phyloP scores from a whole-genome alignment of 2,329 filamentous ascomycete species.

The Phaeosphaeriaceae sp. region DNA sequence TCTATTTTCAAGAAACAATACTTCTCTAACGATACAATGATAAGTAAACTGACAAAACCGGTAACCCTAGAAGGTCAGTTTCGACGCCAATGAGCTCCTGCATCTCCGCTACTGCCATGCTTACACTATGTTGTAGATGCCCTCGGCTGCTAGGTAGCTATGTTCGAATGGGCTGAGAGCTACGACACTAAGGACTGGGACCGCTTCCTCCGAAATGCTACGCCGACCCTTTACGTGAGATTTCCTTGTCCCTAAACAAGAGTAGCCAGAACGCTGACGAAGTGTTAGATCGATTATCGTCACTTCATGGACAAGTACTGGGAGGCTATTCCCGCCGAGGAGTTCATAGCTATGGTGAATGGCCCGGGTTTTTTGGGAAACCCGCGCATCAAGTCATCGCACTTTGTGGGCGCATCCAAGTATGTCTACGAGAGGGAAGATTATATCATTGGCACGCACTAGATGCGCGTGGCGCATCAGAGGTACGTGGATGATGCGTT shows the following conservation, averaged over 20 bases:
- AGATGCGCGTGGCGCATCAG: constrained; percentile 18
- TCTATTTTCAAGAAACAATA: no score
- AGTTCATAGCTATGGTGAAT: constrained; percentile 13
- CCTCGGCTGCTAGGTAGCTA: constrained; percentile 4
- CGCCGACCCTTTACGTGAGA: constrained; percentile 6
- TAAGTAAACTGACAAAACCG: no score
- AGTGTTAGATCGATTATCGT: constrained; percentile 9
- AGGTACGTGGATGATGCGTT: constrained; percentile 9
- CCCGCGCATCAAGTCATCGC: constrained; percentile 14
- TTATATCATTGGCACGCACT: constrained; percentile 10
- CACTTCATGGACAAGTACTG: constrained; percentile 7
- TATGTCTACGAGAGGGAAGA: constrained; percentile 4
- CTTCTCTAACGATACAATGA: no score
- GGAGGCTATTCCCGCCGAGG: constrained; percentile 16
- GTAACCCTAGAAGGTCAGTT: no score
- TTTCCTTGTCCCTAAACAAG: not conserved
- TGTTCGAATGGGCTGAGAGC: constrained; percentile 15
- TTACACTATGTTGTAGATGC: not conserved
- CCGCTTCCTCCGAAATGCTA: constrained; percentile 7
- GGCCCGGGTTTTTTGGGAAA: constrained; percentile 14
- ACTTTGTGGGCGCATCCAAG: constrained; percentile 13
- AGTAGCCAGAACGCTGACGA: not conserved
- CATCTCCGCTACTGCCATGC: no score
- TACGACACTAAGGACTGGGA: constrained; percentile 15
- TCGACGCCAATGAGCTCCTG: no score